Evolutionary conservation across 352 stramenopile species (phyloP).

Genomic region (Peronospora tabacina): DNA sequence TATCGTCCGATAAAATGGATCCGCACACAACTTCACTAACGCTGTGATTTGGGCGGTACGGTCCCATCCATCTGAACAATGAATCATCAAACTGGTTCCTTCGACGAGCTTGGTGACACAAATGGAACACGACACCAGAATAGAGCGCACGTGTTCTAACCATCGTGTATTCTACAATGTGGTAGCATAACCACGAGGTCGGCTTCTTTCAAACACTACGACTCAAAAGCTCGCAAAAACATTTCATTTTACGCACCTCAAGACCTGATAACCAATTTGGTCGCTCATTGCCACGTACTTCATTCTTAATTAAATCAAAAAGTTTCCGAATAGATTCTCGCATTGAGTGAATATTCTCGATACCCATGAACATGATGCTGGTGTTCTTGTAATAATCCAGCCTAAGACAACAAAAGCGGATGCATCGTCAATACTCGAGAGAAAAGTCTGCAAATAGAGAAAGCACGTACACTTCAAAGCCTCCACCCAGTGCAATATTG

Average conservation of each 20-base stretch:
- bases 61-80: conserved; percentile 99
- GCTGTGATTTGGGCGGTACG: conserved; percentile 93
- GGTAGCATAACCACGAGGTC: neutral
- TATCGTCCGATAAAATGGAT: conserved; percentile 95
- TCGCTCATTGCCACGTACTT: conserved; percentile 68
- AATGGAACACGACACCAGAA: conserved; percentile 85
- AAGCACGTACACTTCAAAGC: conserved; percentile 74
- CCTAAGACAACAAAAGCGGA: conserved; percentile 7
- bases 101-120: conserved; percentile 88
- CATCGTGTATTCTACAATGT: conserved; percentile 51
- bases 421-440: conserved; percentile 12
- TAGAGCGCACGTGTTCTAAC: conserved; percentile 73
- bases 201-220: conserved; percentile 4
- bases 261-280: conserved; percentile 76
- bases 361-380: conserved; percentile 80
- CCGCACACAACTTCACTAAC: conserved; percentile 93
- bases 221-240: neutral
- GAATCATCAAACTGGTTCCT: conserved; percentile 92
- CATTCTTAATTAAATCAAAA: conserved; percentile 81
- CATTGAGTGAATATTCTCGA: conserved; percentile 92
- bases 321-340: conserved; percentile 75
- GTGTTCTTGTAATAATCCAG: conserved; percentile 78
- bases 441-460: neutral
- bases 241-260: conserved; percentile 38
- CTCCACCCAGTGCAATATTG: conserved; percentile 69